Evolutionary conservation across 176 grass and related monocot species (phyloP).

Genomic region (Urochloa ruziziensis): DNA sequence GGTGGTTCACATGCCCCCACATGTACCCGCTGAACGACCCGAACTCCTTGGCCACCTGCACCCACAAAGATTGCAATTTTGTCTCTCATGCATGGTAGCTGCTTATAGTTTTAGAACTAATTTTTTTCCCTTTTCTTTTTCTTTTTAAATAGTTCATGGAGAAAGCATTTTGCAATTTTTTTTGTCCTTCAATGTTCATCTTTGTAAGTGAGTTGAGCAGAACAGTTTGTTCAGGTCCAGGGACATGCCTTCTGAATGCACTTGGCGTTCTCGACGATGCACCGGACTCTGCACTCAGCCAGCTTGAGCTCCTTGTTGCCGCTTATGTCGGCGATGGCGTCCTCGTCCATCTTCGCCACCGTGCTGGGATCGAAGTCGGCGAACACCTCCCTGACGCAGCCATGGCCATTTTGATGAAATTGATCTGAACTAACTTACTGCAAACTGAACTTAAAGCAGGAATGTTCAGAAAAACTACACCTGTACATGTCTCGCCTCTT

Average conservation of each 20-base stretch:
- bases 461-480: conserved; percentile 3
- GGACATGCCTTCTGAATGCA: conserved; percentile 72
- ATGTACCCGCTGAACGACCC: conserved; percentile 93
- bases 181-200: background rate
- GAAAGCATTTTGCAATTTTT: background rate
- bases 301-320: conserved; percentile 82
- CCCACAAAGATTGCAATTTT: background rate
- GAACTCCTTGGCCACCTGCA: conserved; percentile 71
- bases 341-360: conserved; percentile 77
- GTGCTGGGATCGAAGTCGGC: conserved; percentile 53
- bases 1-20: conserved; percentile 93
- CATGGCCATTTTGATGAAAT: background rate
- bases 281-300: conserved; percentile 68
- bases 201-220: background rate
- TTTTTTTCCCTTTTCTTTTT: background rate
- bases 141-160: background rate
- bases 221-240: background rate
- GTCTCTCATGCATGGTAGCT: background rate
- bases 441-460: background rate
- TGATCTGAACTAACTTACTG: background rate
- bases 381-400: conserved; percentile 57
- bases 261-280: conserved; percentile 90
- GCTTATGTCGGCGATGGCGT: conserved; percentile 51
- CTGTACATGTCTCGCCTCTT: conserved; percentile 80
- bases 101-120: too few relatives aligned